These are phyloP conservation scores for Rhodamnia argentea DNA, from an alignment of 345 rosid genomes.

Conservation along the genomic window DNA sequence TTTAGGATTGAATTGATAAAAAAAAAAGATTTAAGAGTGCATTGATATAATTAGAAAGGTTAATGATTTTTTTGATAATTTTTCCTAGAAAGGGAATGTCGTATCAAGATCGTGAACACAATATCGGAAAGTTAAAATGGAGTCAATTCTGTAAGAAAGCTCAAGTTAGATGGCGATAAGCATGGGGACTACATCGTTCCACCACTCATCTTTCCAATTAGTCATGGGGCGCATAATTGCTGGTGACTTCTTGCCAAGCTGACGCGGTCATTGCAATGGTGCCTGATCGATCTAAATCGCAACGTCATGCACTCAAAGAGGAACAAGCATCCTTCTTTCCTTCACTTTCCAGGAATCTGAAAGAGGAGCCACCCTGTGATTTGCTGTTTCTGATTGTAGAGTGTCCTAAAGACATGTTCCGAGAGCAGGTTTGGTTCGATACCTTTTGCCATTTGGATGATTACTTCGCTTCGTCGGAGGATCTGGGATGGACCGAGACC, in stretches of 20 bases:
- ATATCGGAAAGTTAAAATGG: background rate
- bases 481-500: no score
- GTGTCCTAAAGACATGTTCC: no score
- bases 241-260: background rate
- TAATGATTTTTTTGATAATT: no score
- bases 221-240: background rate
- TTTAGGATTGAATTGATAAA: no score
- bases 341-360: no score
- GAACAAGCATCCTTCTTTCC: no score
- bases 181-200: background rate
- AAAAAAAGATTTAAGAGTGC: no score
- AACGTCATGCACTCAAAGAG: no score
- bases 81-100: background rate
- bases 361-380: no score
- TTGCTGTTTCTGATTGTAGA: no score
- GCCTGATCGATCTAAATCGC: background rate
- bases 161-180: background rate
- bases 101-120: background rate
- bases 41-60: no score
- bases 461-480: background rate
- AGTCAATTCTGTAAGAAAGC: background rate
- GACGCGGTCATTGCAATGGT: background rate
- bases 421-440: background rate
- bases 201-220: background rate
- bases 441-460: background rate